Evolutionary conservation across 2,329 filamentous ascomycete genomes (phyloP), one percentile per base, ranked within the genome.

Genomic region (Elsinoe fawcettii): DNA sequence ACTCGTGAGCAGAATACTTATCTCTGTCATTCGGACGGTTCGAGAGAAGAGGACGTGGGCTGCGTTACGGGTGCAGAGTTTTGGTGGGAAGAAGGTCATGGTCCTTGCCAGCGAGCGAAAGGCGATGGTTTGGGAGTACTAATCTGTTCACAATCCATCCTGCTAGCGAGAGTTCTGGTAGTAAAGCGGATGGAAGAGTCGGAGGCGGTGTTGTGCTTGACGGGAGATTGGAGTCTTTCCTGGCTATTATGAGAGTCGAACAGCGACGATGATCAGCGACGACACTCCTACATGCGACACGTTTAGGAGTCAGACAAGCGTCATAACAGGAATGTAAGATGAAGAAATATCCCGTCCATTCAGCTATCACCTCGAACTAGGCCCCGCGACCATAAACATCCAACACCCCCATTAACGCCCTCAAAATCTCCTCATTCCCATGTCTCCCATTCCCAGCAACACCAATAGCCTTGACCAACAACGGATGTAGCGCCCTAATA

Each of bases 401-500:
- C 56, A 78, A 70, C 27, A 72, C 68, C 12, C 71, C 68, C 61
- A 74, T 65, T 63, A 78, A 63, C 59, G 64, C 64, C 20, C 56
- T 59, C 60, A 78, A 61, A 7, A 68, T 67, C 59, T 70, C 71
- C 60, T 90, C 86, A 16, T 66, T 59, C 2, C 81, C 81, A 5
- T 76, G 80, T 25, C 83, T 82, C 53, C 80, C 80, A 61, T 77
- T 75, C 3, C 82, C 74, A 3, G 85, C 86, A 58, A 82, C 83
- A 58, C 74, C 74, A 2, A 83, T 73, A 1, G 85, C 86, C 62
- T 80, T 78, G 16, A 86, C 79, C 51, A 95, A 69, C 51, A 97
- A 74, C 6, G 90, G 88, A 70, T 95, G 96, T 60, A 99, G 71
- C 66, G 86, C 80, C 62, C 88, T 77, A 30, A 97, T 73, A 72